These are phyloP conservation scores for Orychophragmus violaceus DNA, from an alignment of 345 rosid species.

Conservation along the genomic window DNA sequence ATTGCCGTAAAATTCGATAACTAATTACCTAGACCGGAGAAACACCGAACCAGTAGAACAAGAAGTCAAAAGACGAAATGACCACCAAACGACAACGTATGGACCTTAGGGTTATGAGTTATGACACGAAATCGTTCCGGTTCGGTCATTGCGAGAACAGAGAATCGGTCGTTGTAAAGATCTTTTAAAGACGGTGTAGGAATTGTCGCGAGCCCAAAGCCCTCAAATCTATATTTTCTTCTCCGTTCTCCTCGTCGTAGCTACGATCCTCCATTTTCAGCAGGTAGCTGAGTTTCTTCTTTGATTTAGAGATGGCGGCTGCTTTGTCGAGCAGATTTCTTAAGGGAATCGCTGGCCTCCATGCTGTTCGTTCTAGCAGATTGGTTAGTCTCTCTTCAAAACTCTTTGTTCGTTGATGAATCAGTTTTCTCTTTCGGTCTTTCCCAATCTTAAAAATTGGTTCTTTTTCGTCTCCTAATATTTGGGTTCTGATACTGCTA, in stretches of 20 bases:
- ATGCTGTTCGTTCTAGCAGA: constrained; percentile 39
- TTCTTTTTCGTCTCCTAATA: not conserved
- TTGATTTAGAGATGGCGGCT: constrained; percentile 46
- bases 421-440: not conserved
- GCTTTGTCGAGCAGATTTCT: constrained; percentile 48
- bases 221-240: too few relatives aligned
- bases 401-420: not conserved
- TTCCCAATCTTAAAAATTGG: not conserved
- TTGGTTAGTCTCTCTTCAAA: constrained; percentile 33
- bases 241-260: not conserved
- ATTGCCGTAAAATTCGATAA: not conserved
- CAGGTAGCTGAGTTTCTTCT: too few relatives aligned
- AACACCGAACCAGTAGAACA: not conserved
- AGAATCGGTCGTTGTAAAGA: constrained; percentile 9
- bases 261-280: too few relatives aligned
- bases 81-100: constrained; percentile 7
- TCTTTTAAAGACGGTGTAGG: not conserved
- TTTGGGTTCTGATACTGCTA: not conserved
- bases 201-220: not conserved
- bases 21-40: not conserved
- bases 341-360: too few relatives aligned
- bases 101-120: not conserved
- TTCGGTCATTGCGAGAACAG: not conserved
- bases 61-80: not conserved
- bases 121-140: not conserved